Evolutionary conservation across 495 filamentous ascomycete genomes (phyloP).

Genomic region (Penicillium cosmopolitanum): DNA sequence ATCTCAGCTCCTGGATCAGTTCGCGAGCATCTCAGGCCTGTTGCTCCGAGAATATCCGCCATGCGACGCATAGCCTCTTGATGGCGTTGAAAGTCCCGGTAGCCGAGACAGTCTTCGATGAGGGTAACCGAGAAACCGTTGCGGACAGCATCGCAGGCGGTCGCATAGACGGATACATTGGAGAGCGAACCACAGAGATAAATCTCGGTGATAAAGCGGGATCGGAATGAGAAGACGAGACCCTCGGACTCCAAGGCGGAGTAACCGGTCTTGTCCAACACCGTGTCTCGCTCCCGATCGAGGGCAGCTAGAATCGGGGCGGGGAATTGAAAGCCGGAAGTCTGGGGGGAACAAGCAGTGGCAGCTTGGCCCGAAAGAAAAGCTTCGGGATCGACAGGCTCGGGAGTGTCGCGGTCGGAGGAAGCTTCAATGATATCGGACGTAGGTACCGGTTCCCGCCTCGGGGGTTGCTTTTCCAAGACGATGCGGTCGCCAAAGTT

Average conservation of each 20-base stretch:
- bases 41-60: slow-evolving; percentile 73
- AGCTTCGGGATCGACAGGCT: slow-evolving; percentile 59
- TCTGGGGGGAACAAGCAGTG: slow-evolving; percentile 61
- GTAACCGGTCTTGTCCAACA: slow-evolving; percentile 81
- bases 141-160: slow-evolving; percentile 84
- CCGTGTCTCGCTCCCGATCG: slow-evolving; percentile 60
- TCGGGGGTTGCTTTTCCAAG: slow-evolving; percentile 29
- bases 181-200: slow-evolving; percentile 89
- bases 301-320: slow-evolving; percentile 59
- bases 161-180: slow-evolving; percentile 90
- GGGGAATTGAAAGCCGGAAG: slow-evolving; percentile 69
- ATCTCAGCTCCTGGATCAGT: slow-evolving; percentile 58
- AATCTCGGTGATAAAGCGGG: slow-evolving; percentile 84
- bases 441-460: slow-evolving; percentile 10
- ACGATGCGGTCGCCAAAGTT: slow-evolving; percentile 46
- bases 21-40: slow-evolving; percentile 61
- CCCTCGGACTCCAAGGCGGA: slow-evolving; percentile 80
- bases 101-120: slow-evolving; percentile 89
- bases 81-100: slow-evolving; percentile 71
- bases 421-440: slow-evolving; percentile 27
- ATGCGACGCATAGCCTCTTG: slow-evolving; percentile 77
- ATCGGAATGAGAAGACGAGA: slow-evolving; percentile 71
- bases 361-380: slow-evolving; percentile 59
- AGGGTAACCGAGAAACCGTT: slow-evolving; percentile 85
- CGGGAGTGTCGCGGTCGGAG: slow-evolving; percentile 30